phyloP scores from a whole-genome alignment of 2,329 filamentous ascomycete genomes.

The Paecilomyces fulvus region DNA sequence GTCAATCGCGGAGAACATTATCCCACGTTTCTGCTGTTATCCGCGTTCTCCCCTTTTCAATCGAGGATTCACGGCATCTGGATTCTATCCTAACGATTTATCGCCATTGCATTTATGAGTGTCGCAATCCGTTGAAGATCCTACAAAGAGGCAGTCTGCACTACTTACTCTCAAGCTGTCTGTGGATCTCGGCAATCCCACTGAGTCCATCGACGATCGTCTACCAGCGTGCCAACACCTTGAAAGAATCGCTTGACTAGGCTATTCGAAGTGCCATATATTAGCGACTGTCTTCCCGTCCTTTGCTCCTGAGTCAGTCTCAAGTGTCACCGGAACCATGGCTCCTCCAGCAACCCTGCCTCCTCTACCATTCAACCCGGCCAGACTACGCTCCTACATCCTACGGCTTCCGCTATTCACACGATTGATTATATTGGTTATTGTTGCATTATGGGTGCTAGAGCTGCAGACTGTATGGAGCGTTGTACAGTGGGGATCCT shows the following conservation, averaged over 20 bases:
- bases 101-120: background rate
- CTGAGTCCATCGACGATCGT: background rate
- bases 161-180: no score
- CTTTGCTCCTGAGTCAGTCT: background rate
- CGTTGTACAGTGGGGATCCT: slow-evolving; percentile 65
- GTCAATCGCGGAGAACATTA: background rate
- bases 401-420: slow-evolving; percentile 84
- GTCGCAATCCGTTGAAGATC: background rate
- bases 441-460: slow-evolving; percentile 61
- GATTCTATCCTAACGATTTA: background rate
- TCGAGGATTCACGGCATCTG: background rate
- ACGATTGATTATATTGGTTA: slow-evolving; percentile 57
- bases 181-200: background rate
- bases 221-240: background rate
- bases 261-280: background rate
- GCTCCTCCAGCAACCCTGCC: slow-evolving; percentile 41
- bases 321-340: slow-evolving; percentile 21
- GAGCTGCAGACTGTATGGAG: slow-evolving; percentile 63
- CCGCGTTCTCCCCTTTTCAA: background rate
- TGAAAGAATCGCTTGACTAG: background rate
- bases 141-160: background rate
- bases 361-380: slow-evolving; percentile 57
- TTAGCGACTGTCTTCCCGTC: background rate
- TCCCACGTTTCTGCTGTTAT: background rate
- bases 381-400: slow-evolving; percentile 70